Conservation (phyloP, 2,329 filamentous ascomycete species). For the Chaetomium sp. region DNA sequence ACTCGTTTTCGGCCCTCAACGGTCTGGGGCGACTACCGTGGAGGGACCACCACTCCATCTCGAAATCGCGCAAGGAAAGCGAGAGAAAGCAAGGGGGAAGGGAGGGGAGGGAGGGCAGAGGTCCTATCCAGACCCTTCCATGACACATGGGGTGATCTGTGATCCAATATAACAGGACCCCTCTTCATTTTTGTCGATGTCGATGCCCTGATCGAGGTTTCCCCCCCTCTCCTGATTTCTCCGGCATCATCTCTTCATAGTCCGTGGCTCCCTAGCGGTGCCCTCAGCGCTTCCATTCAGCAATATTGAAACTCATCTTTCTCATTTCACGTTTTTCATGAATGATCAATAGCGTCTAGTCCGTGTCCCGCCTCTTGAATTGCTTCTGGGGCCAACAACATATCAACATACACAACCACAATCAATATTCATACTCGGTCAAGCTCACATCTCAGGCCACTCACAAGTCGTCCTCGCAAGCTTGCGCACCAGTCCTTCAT, state of each 20-base stretch:
- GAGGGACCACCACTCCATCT: slow-evolving; percentile 6
- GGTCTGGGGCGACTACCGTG: slow-evolving; percentile 32
- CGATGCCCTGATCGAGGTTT: slow-evolving; percentile 21
- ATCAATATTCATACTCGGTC: background rate
- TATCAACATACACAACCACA: background rate
- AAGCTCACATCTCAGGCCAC: background rate
- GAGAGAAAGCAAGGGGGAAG: slow-evolving; percentile 19
- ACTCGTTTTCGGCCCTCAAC: slow-evolving; percentile 35
- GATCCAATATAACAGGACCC: slow-evolving; percentile 26
- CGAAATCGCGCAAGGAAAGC: slow-evolving; percentile 29
- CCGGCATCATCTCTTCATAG: slow-evolving; percentile 15
- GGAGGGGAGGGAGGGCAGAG: slow-evolving; percentile 10
- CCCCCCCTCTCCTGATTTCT: slow-evolving; percentile 25
- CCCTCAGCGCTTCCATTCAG: slow-evolving; percentile 13
- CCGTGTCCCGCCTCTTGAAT: slow-evolving; percentile 11
- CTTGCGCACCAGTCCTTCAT: background rate
- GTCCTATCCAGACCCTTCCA: slow-evolving; percentile 2
- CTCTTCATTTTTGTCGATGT: slow-evolving; percentile 22
- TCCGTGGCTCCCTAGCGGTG: slow-evolving; percentile 20
- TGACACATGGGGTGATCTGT: slow-evolving; percentile 6
- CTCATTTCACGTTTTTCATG: slow-evolving; percentile 1
- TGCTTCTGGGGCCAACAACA: background rate
- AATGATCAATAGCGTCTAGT: slow-evolving; percentile 4
- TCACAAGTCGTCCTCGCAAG: background rate
- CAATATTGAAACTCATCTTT: slow-evolving; percentile 12